These are phyloP conservation scores for Mycena venus DNA, from an alignment of 768 basidiomycete species.

Conservation along the genomic window DNA sequence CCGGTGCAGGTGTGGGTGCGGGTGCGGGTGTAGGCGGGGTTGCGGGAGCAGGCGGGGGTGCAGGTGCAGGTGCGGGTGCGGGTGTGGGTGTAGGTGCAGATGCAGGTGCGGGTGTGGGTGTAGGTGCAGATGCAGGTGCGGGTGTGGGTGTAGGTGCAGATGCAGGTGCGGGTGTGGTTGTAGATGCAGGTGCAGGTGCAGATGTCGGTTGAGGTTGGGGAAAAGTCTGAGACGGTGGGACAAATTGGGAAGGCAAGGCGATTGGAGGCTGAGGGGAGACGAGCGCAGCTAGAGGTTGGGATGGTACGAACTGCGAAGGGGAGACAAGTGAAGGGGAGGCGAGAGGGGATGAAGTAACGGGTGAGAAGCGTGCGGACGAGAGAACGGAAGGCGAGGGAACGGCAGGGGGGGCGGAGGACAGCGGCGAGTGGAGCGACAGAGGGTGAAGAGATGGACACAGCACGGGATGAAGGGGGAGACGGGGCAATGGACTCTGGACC, in stretches of 20 bases:
- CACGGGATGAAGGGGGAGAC: constrained; percentile 8
- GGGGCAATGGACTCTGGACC: background rate
- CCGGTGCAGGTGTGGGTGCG: too few relatives aligned
- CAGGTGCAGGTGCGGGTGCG: too few relatives aligned
- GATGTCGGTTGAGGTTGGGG: background rate
- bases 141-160: background rate
- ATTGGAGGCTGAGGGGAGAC: background rate
- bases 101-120: too few relatives aligned
- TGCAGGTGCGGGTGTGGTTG: background rate
- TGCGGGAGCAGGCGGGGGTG: too few relatives aligned
- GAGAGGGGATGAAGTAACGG: background rate
- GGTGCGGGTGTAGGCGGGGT: too few relatives aligned
- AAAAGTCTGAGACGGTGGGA: too few relatives aligned
- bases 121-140: too few relatives aligned
- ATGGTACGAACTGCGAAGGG: background rate
- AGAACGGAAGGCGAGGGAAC: background rate
- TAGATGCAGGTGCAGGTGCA: background rate
- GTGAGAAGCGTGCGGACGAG: background rate
- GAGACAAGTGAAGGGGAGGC: background rate
- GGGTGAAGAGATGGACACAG: background rate
- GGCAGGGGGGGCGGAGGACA: background rate
- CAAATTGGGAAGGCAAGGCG: background rate
- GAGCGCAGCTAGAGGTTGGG: background rate
- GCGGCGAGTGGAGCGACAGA: background rate
- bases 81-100: too few relatives aligned